Evolutionary conservation across 768 basidiomycete genomes (phyloP).

Genomic region (Russula brevipes): DNA sequence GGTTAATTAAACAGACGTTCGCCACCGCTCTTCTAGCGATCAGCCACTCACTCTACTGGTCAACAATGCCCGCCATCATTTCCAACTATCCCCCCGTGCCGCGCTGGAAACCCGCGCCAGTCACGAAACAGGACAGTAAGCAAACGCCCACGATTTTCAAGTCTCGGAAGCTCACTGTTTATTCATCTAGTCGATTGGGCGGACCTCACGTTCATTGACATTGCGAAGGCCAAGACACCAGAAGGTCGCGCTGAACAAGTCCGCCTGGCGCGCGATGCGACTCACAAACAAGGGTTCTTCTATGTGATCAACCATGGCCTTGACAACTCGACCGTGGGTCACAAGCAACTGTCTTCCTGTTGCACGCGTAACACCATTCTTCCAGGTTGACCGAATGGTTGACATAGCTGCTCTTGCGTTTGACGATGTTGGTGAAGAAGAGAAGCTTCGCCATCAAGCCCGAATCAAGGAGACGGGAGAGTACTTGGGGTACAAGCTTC

Average conservation of each 20-base stretch:
- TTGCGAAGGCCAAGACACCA: constrained; percentile 32
- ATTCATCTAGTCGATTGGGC: constrained; percentile 34
- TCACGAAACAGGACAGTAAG: constrained; percentile 28
- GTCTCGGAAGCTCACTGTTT: background rate
- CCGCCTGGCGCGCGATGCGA: constrained; percentile 32
- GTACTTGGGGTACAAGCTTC: constrained; percentile 53
- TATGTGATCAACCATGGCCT: constrained; percentile 48
- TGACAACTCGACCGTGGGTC: constrained; percentile 37
- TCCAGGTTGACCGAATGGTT: constrained; percentile 31
- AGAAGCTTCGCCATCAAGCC: constrained; percentile 32
- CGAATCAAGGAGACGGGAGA: constrained; percentile 40
- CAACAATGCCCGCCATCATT: constrained; percentile 22
- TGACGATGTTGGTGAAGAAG: constrained; percentile 32
- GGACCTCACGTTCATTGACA: constrained; percentile 33
- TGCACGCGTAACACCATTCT: background rate
- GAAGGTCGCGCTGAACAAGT: constrained; percentile 34
- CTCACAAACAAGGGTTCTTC: constrained; percentile 39
- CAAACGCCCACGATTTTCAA: background rate
- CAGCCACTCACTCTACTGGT: background rate
- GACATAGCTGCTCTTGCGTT: constrained; percentile 37
- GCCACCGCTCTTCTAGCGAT: background rate
- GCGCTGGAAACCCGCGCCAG: constrained; percentile 28
- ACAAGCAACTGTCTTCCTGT: background rate
- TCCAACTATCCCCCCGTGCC: constrained; percentile 22
- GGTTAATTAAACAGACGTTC: background rate